Evolutionary conservation across 2,329 filamentous ascomycete genomes (phyloP).

Genomic region (Stromatinia cepivora): DNA sequence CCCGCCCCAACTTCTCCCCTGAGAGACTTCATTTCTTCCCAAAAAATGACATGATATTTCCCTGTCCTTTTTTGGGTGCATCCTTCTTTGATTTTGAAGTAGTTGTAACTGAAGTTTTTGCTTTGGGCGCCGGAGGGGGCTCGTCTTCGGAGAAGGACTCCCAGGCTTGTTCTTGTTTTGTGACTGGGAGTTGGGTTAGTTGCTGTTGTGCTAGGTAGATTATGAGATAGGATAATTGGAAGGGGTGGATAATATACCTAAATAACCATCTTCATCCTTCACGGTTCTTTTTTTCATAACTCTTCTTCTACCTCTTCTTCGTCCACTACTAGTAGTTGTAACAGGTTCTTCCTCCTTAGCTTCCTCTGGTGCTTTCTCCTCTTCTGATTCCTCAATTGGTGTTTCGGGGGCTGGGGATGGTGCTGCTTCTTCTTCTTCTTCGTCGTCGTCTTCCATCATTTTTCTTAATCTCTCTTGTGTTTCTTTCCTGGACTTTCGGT

Average conservation of each 20-base stretch:
- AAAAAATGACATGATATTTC: slow-evolving; percentile 92
- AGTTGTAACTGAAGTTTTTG: slow-evolving; percentile 46
- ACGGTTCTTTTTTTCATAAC: slow-evolving; percentile 86
- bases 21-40: slow-evolving; percentile 61
- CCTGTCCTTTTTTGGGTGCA: slow-evolving; percentile 60
- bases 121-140: slow-evolving; percentile 53
- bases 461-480: slow-evolving; percentile 64
- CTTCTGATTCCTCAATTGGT: slow-evolving; percentile 39
- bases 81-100: slow-evolving; percentile 56
- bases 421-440: slow-evolving; percentile 50
- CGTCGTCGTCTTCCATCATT: slow-evolving; percentile 77
- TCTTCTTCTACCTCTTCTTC: slow-evolving; percentile 73
- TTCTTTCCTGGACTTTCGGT: slow-evolving; percentile 55
- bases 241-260: slow-evolving; percentile 58
- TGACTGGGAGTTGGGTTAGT: slow-evolving; percentile 56
- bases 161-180: slow-evolving; percentile 80
- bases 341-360: slow-evolving; percentile 43
- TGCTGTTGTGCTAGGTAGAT: not conserved
- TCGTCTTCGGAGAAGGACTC: slow-evolving; percentile 95
- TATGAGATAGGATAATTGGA: not conserved
- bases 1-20: not conserved
- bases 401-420: slow-evolving; percentile 24
- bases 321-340: slow-evolving; percentile 59
- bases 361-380: slow-evolving; percentile 47
- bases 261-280: slow-evolving; percentile 85